These are phyloP conservation scores for grape (Vitis vinifera) DNA, from an alignment of 164 flowering plant species.

Conservation along the genomic window DNA sequence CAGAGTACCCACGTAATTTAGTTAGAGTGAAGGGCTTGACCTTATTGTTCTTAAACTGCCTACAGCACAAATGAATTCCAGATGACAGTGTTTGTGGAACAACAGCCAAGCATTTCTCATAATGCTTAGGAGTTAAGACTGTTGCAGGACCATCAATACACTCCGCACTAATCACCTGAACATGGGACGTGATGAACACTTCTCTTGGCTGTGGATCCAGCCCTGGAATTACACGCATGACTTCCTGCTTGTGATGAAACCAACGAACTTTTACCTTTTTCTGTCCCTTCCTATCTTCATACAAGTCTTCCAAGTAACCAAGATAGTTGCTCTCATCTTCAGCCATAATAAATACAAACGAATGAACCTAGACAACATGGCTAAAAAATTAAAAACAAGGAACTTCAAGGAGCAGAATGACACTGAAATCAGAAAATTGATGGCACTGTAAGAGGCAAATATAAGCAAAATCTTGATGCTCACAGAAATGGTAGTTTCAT, in stretches of 20 bases:
- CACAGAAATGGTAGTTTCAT: slow-evolving; percentile 23
- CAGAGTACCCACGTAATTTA: not conserved
- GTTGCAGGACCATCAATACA: slow-evolving; percentile 76
- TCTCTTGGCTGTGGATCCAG: slow-evolving; percentile 63
- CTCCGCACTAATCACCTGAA: slow-evolving; percentile 79
- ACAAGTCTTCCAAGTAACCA: slow-evolving; percentile 85
- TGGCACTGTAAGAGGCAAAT: not conserved
- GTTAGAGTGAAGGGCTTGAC: slow-evolving; percentile 32
- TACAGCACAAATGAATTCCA: slow-evolving; percentile 49
- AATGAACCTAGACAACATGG: slow-evolving; percentile 55
- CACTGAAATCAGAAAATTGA: not conserved
- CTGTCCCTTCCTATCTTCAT: slow-evolving; percentile 72
- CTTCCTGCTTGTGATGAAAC: slow-evolving; percentile 74
- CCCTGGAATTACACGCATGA: slow-evolving; percentile 34
- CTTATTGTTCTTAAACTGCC: slow-evolving; percentile 56
- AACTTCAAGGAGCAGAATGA: not conserved
- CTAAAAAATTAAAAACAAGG: not conserved
- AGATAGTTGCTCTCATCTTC: slow-evolving; percentile 62
- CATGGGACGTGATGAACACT: slow-evolving; percentile 73
- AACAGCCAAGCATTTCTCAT: slow-evolving; percentile 51
- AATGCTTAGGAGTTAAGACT: slow-evolving; percentile 71
- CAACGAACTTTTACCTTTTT: slow-evolving; percentile 85
- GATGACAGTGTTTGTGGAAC: slow-evolving; percentile 32
- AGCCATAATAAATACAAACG: slow-evolving; percentile 77
- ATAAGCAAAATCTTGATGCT: slow-evolving; percentile 5